Conservation (phyloP, 1,139 yeast species). For the Casaregolazyma lundiana region DNA sequence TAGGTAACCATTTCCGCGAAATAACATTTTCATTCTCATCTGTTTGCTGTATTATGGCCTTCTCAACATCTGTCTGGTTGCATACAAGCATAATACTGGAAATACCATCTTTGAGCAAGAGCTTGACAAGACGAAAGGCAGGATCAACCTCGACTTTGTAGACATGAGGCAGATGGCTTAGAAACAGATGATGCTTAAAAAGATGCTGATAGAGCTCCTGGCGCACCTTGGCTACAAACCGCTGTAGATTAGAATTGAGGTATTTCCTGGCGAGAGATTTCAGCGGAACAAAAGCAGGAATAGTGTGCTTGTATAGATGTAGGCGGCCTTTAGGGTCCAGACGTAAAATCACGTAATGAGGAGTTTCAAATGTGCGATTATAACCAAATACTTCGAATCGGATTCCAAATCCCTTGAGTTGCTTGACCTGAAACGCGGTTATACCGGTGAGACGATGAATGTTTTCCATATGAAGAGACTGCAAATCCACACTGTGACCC, state of each 20-base stretch:
- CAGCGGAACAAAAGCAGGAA: slow-evolving; percentile 24
- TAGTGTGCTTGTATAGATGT: slow-evolving; percentile 22
- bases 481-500: slow-evolving; percentile 9
- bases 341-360: slow-evolving; percentile 23
- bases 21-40: background rate
- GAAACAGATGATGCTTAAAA: slow-evolving; percentile 12
- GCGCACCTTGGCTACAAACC: slow-evolving; percentile 19
- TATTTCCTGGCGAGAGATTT: slow-evolving; percentile 16
- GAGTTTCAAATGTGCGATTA: slow-evolving; percentile 18
- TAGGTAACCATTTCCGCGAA: background rate
- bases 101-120: slow-evolving; percentile 14
- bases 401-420: slow-evolving; percentile 22
- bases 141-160: slow-evolving; percentile 18
- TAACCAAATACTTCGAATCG: slow-evolving; percentile 22
- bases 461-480: slow-evolving; percentile 20
- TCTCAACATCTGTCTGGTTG: slow-evolving; percentile 13
- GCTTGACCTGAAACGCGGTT: slow-evolving; percentile 22
- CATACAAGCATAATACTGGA: slow-evolving; percentile 14
- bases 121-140: slow-evolving; percentile 18
- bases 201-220: slow-evolving; percentile 14
- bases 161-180: slow-evolving; percentile 14
- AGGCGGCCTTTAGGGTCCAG: slow-evolving; percentile 14
- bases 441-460: slow-evolving; percentile 24
- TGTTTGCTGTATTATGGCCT: slow-evolving; percentile 9
- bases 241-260: slow-evolving; percentile 16